phyloP scores from a whole-genome alignment of 805 yeast species.

The Cyberlindnera nakhonratchasimensis region DNA sequence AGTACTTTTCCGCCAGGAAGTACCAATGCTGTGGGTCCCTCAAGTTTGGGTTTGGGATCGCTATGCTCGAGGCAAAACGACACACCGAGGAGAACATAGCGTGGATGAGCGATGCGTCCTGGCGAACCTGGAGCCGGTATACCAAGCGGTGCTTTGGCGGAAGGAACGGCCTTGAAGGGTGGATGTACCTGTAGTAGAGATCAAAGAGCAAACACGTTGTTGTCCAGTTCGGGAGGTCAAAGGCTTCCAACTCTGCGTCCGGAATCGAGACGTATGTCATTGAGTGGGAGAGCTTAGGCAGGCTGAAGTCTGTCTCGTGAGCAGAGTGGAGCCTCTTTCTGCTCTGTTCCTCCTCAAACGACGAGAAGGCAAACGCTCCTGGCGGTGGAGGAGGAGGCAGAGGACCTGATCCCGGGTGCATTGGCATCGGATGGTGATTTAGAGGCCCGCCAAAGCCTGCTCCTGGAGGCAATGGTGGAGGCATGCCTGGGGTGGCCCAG shows the following conservation, averaged over 20 bases:
- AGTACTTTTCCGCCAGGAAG: constrained; percentile 32
- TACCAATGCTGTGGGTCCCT: constrained; percentile 38
- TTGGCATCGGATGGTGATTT: constrained; percentile 5
- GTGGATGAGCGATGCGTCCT: constrained; percentile 31
- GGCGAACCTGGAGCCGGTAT: constrained; percentile 29
- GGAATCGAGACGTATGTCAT: constrained; percentile 22
- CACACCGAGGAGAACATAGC: constrained; percentile 36
- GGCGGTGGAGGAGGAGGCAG: constrained; percentile 11
- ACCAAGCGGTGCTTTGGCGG: constrained; percentile 35
- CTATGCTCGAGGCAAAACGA: constrained; percentile 31
- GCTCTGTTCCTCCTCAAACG: constrained; percentile 8
- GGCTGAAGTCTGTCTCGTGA: constrained; percentile 4
- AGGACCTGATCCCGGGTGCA: constrained; percentile 7
- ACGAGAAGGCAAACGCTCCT: constrained; percentile 4
- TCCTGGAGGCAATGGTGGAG: constrained; percentile 5
- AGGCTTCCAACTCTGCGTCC: constrained; percentile 29
- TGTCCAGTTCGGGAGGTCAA: constrained; percentile 37
- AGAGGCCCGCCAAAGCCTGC: constrained; percentile 1
- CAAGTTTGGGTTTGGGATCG: constrained; percentile 24
- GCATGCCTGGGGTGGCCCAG: constrained; percentile 1
- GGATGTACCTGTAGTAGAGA: constrained; percentile 39
- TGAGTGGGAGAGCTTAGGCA: constrained; percentile 12
- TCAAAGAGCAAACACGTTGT: constrained; percentile 34
- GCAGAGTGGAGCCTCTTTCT: constrained; percentile 11
- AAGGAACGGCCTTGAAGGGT: constrained; percentile 35